These are phyloP conservation scores for Coemansia sp. DNA, from an alignment of 192 early-diverging fungal species.

Conservation along the genomic window DNA sequence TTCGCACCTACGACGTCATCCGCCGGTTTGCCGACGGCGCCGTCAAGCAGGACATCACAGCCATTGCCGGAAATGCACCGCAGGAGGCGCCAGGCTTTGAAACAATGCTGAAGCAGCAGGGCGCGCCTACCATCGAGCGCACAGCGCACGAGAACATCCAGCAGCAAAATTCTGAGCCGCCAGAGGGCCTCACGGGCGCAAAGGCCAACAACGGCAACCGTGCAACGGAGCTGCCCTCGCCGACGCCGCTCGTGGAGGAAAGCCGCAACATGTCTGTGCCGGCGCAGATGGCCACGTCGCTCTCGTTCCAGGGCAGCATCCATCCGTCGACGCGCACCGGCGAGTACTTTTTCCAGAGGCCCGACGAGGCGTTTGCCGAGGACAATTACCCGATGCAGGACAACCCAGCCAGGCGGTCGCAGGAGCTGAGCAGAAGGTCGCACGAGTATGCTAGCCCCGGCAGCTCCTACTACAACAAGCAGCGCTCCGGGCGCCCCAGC, in stretches of 20 bases:
- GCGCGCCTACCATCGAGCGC: constrained; percentile 25
- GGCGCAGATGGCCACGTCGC: constrained; percentile 3
- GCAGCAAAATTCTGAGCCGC: constrained; percentile 2
- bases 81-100: constrained; percentile 34
- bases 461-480: neutral
- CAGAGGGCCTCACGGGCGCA: neutral
- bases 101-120: constrained; percentile 14
- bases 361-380: constrained; percentile 41
- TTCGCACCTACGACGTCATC: constrained; percentile 70
- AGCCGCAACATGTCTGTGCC: neutral
- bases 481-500: neutral
- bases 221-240: neutral
- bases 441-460: constrained; percentile 13
- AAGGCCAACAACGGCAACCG: neutral
- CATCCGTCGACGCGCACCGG: neutral
- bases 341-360: constrained; percentile 42
- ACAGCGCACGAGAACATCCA: neutral
- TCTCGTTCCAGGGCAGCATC: constrained; percentile 16
- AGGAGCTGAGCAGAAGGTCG: constrained; percentile 26
- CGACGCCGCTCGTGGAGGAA: constrained; percentile 1
- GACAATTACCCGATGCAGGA: constrained; percentile 44
- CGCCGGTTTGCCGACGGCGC: constrained; percentile 36
- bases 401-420: constrained; percentile 20
- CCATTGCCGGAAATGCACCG: constrained; percentile 32
- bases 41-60: constrained; percentile 19